Evolutionary conservation across 352 stramenopile species (phyloP), one percentile per base, ranked within the genome.

Genomic region (Phytophthora sp.): DNA sequence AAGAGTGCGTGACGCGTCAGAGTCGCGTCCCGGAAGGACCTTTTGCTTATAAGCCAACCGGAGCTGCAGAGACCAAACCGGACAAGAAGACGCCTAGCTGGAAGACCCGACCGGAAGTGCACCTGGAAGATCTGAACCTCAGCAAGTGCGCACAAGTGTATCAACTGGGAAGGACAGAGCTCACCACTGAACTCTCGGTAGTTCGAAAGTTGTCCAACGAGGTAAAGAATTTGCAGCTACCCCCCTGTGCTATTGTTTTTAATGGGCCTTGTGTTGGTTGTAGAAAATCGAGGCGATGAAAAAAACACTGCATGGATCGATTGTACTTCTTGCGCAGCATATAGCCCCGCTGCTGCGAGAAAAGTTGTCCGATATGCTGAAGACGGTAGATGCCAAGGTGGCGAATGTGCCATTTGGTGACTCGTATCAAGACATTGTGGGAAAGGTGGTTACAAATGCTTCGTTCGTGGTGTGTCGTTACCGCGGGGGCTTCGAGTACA

Each of bases 401-500:
- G 88, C 88, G 7, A 91, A 87, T 63, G 86, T 94, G 3, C 77
- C 86, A 8, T 72, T 91, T 23, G 76, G 80, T 2, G 75, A 87
- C 15, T 88, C 83, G 46, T 93, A 93, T 56, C 50, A 84, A 21
- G 84, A 95, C 12, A 90, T 93, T 58, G 83, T 93, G 46, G 67
- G 73, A 20, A 91, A 93, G 56, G 84, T 91, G 45, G 84, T 95
- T 8, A 69, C 79, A 27, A 92, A 92, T 61, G 86, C 86, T 21
- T 90, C 86, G 13, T 90, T 91, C 63, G 77, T 96, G 7, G 82
- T 96, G 5, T 96, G 88, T 53, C 84, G 74, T 12, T 94, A 96
- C 58, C 74, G 88, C 50, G 79, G 82, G 16, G 88, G 88, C 20
- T 81, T 87, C n/a, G 88, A 93, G 49, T 96, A 92, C 66, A 77